Base-by-base conservation (phyloP, 192 early-diverging fungal species). In the Backusella circina region DNA sequence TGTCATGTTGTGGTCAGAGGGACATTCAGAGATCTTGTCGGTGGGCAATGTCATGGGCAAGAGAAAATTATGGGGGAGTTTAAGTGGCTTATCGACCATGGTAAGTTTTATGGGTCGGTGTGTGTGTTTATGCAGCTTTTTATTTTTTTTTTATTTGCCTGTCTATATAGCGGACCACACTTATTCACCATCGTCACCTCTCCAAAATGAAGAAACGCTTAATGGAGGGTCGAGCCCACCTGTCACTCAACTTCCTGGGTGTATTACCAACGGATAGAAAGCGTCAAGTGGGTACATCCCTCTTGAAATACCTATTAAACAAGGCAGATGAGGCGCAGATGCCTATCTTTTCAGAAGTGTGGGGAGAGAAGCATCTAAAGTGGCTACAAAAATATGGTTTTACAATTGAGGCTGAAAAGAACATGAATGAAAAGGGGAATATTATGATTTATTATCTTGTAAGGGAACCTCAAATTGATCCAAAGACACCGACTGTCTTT, bases 1-100 rank as follows among this genome's bases (percentile, higher is more conserved):
- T 18, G 73, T 74, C 18, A 36, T 74, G 44, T 7, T 79, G n/a
- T 79, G 78, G 78, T 79, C 72, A 10, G 72, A 68, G 23, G 72
- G 38, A 28, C 26, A 68, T 10, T 36, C 50, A 31, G 66, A 74
- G 32, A 41, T 61, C 15, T 36, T 78, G 15, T 65, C 72, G 3
- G 18, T 72, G 2, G 71, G 50, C 23, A 72, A 61, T 35, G 54
- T 41, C 6, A 36, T 73, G 21, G 23, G 15, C 21, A 73, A 73
- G 26, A 32, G 71, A 36, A 73, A 41, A 18, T 36, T 73, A 2
- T 61, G 47, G 71, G 47, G 9, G 10, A 37, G 10, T 6, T 26
- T 72, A 21, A 35, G 54, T 28, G 71, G 57, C 18, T 33, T 38
- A 6, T 8, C 69, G 2, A n/a, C 36, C 0, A 73, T 64, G 71